Evolutionary conservation across 176 grass and related monocot species (phyloP).

Genomic region (Elaeis guineensis): DNA sequence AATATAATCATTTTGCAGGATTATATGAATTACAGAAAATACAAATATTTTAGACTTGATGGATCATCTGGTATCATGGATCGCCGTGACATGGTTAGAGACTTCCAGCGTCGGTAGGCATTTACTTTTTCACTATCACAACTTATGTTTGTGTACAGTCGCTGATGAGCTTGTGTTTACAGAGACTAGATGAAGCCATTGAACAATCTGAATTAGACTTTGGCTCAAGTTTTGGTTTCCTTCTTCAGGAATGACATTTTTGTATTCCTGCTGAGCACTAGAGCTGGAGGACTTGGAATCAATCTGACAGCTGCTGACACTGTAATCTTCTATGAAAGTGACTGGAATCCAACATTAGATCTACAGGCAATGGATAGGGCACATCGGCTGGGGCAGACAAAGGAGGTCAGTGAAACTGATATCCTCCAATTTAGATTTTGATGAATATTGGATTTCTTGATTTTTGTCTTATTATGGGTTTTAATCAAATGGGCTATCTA

Average conservation of each 20-base stretch:
- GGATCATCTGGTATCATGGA: slow-evolving; percentile 91
- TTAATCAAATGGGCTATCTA: not conserved
- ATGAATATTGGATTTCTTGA: too few species aligned
- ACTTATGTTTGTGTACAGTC: too few species aligned
- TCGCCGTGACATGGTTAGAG: slow-evolving; percentile 97
- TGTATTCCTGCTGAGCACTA: slow-evolving; percentile 98
- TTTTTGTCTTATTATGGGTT: too few species aligned
- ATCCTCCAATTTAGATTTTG: too few species aligned
- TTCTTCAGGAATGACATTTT: slow-evolving; percentile 90
- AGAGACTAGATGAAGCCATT: not conserved
- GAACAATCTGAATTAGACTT: not conserved
- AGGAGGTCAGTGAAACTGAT: slow-evolving; percentile 40
- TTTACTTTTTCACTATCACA: not conserved
- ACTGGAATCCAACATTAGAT: slow-evolving; percentile 99
- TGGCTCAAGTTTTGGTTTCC: not conserved
- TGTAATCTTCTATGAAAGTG: slow-evolving; percentile 99
- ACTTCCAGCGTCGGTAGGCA: slow-evolving; percentile 76
- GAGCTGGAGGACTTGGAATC: slow-evolving; percentile 96
- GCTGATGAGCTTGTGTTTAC: too few species aligned
- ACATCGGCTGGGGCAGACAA: slow-evolving; percentile 91
- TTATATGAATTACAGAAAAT: slow-evolving; percentile 99
- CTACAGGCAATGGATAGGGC: slow-evolving; percentile 99
- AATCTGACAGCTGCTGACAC: slow-evolving; percentile 99
- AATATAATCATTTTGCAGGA: slow-evolving; percentile 47
- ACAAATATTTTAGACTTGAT: slow-evolving; percentile 94